Evolutionary conservation across 805 yeast species (phyloP).

Genomic region (Starmerella ratchasimensis): DNA sequence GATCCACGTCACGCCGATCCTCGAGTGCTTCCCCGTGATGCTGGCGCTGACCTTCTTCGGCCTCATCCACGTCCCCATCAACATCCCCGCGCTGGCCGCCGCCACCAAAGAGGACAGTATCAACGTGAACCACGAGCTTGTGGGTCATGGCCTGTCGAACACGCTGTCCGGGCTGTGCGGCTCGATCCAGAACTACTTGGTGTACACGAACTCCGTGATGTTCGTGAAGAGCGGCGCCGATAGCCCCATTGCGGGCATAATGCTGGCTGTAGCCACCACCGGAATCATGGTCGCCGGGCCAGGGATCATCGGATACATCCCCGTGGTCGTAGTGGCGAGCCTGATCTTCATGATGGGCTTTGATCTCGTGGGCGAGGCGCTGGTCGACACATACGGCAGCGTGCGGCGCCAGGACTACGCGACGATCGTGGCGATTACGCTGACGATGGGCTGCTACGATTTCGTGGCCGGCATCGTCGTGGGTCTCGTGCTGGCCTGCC

Average conservation of each 20-base stretch:
- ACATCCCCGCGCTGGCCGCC: slow-evolving; percentile 93
- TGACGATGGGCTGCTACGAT: slow-evolving; percentile 91
- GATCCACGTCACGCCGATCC: slow-evolving; percentile 63
- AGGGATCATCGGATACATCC: slow-evolving; percentile 80
- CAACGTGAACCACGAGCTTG: slow-evolving; percentile 83
- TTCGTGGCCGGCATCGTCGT: slow-evolving; percentile 85
- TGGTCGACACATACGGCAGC: slow-evolving; percentile 71
- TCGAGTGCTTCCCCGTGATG: slow-evolving; percentile 77
- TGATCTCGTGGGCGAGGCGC: slow-evolving; percentile 74
- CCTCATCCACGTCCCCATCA: slow-evolving; percentile 88
- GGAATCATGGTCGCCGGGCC: slow-evolving; percentile 81
- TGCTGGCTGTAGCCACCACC: slow-evolving; percentile 71
- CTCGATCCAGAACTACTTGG: slow-evolving; percentile 85
- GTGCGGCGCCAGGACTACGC: slow-evolving; percentile 64
- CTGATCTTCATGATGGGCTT: slow-evolving; percentile 82
- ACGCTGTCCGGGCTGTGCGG: slow-evolving; percentile 72
- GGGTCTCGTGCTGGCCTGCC: slow-evolving; percentile 82
- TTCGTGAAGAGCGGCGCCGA: slow-evolving; percentile 94
- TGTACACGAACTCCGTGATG: slow-evolving; percentile 82
- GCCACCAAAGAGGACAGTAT: slow-evolving; percentile 64
- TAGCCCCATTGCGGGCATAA: slow-evolving; percentile 73
- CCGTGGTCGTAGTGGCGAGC: slow-evolving; percentile 91
- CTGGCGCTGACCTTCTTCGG: slow-evolving; percentile 92
- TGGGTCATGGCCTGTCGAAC: slow-evolving; percentile 90
- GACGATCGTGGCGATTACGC: slow-evolving; percentile 74